Evolutionary conservation across 768 basidiomycete species (phyloP).

Genomic region (Piloderma croceum): DNA sequence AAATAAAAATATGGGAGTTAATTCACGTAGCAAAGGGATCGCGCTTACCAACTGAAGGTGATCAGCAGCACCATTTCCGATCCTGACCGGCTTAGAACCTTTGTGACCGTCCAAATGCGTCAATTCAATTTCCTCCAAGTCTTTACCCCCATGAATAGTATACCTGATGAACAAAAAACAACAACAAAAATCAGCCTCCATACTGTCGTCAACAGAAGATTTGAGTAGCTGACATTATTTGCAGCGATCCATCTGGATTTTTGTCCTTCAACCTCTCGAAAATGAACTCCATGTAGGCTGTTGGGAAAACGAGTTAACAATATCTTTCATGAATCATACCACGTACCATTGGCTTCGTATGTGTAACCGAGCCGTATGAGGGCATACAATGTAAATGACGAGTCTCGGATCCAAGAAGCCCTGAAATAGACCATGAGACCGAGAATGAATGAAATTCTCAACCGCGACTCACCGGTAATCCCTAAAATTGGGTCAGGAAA

Average conservation of each 20-base stretch:
- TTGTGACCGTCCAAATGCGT: constrained; percentile 85
- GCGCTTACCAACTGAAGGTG: constrained; percentile 75
- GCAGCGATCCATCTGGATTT: constrained; percentile 86
- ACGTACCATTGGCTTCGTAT: constrained; percentile 79
- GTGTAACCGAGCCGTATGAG: constrained; percentile 92
- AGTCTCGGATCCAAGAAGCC: constrained; percentile 91
- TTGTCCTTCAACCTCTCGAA: constrained; percentile 74
- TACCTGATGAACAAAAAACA: background rate
- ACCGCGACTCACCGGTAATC: constrained; percentile 53
- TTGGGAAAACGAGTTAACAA: constrained; percentile 1
- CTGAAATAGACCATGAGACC: constrained; percentile 27
- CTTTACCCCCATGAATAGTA: constrained; percentile 51
- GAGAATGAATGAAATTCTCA: background rate
- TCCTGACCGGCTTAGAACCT: constrained; percentile 77
- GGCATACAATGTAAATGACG: constrained; percentile 93
- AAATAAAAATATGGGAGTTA: constrained; percentile 2
- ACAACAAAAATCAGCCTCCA: background rate
- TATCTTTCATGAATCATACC: background rate
- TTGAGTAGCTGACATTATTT: constrained; percentile 65
- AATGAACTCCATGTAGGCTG: constrained; percentile 90
- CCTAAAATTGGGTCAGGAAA: constrained; percentile 27
- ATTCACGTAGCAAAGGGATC: background rate
- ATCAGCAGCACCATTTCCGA: constrained; percentile 95
- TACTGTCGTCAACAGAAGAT: constrained; percentile 47
- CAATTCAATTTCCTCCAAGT: constrained; percentile 80